phyloP scores from a whole-genome alignment of 1,284 basidiomycete species.

The Ceratobasidium sp. region DNA sequence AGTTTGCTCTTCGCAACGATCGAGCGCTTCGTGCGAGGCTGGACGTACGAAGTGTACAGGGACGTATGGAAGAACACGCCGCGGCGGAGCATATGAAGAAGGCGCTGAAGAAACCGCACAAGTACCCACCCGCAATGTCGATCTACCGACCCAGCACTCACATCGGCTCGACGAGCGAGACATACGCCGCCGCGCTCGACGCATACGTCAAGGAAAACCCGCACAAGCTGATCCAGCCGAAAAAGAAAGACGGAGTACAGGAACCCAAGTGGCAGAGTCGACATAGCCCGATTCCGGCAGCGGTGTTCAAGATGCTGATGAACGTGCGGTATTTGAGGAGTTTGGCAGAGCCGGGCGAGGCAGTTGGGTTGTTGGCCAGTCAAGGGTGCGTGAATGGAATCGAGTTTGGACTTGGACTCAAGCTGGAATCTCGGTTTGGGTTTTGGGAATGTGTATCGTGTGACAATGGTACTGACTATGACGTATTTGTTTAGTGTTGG shows the following conservation, averaged over 20 bases:
- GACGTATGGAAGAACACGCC: conserved; percentile 72
- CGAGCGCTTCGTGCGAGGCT: conserved; percentile 68
- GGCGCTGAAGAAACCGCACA: conserved; percentile 81
- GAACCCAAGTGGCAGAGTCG: conserved; percentile 54
- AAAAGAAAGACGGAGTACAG: conserved; percentile 60
- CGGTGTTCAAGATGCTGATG: conserved; percentile 84
- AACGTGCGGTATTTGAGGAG: conserved; percentile 93
- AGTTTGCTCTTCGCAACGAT: conserved; percentile 93
- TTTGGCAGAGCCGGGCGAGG: conserved; percentile 97
- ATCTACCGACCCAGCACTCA: conserved; percentile 83
- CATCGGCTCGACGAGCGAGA: conserved; percentile 94
- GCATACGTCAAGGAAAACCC: conserved; percentile 87
- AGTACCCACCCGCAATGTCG: conserved; percentile 82
- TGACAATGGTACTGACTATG: conserved; percentile 32
- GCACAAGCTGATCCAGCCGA: conserved; percentile 76
- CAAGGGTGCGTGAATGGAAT: conserved; percentile 79
- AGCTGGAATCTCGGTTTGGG: conserved; percentile 12
- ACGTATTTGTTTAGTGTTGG: conserved; percentile 77
- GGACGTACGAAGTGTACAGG: conserved; percentile 23
- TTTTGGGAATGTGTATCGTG: not conserved
- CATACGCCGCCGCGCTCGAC: conserved; percentile 86
- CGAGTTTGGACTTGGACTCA: conserved; percentile 28
- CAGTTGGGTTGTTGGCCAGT: conserved; percentile 96
- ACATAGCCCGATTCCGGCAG: conserved; percentile 67
- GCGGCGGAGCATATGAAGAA: conserved; percentile 90